Evolutionary conservation across 257 asterid genomes (phyloP).

Genomic region (Nicotiana paniculata): DNA sequence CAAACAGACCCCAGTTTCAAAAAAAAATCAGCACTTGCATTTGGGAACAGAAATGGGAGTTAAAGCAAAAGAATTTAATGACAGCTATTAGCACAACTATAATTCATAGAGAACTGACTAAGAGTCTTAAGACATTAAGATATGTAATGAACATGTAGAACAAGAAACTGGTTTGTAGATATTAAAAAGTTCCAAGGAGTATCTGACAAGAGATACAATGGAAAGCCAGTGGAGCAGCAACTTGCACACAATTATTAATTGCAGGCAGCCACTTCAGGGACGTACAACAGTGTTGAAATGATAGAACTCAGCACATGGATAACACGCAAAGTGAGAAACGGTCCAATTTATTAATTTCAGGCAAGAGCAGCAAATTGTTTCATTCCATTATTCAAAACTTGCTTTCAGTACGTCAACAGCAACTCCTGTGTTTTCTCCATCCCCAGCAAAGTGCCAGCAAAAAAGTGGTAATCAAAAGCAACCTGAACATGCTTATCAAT

Average conservation of each 20-base stretch:
- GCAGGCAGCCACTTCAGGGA: background rate
- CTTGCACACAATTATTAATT: background rate
- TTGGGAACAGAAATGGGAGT: background rate
- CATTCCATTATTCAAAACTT: background rate
- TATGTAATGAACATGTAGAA: background rate
- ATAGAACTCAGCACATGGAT: background rate
- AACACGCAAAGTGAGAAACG: background rate
- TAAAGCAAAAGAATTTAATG: background rate
- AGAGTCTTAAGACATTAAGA: too few relatives aligned
- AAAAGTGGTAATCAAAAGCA: background rate
- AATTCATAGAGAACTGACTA: background rate
- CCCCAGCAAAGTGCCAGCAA: background rate
- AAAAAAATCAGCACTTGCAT: background rate
- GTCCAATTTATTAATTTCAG: background rate
- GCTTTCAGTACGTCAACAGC: background rate
- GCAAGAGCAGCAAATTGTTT: background rate
- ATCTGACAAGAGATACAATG: background rate
- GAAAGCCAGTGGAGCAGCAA: background rate
- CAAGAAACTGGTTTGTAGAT: background rate
- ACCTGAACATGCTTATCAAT: background rate
- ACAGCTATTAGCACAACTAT: background rate
- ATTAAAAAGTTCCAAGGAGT: background rate
- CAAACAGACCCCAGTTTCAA: background rate
- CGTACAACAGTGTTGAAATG: background rate
- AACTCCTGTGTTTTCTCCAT: background rate